Evolutionary conservation across 73 alveolate genomes (phyloP), one percentile per base, ranked within the genome.

Genomic region (Durusdinium trenchii): DNA sequence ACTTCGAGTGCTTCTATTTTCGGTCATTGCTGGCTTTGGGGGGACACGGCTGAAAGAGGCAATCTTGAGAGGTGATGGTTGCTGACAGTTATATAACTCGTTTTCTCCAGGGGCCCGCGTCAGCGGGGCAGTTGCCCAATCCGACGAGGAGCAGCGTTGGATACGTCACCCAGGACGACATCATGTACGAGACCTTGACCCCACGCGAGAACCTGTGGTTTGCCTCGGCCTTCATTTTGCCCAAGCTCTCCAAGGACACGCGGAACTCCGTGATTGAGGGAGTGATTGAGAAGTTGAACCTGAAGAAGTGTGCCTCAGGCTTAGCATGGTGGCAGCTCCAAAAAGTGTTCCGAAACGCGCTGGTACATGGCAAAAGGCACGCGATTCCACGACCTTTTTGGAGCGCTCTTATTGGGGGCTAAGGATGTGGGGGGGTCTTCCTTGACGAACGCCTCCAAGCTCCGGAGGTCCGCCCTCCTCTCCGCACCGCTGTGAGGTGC

Each of bases 161-260:
- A n/a, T 89, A 89, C n/a, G 96, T 89, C 61, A 89, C 96, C 86
- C 96, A 89, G 42, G 96, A 89, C 42, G 96, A 89, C 43, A 89
- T 89, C 96, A 89, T 89, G 96, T 89, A 89, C 54, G 96, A 89
- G 96, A 89, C 96, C 69, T 35, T 89, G 75, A 89, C 96, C 18
- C 96, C 96, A 0, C 96, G 96, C 28, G 96, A 89, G 96, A 89
- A 89, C 73, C 42, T 89, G 86, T 64, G 75, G 50, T 89, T 89
- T n/a, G 86, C 96, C 7, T 85, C 96, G 6, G 52, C 86, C 60
- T 89, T 89, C 96, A 89, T 89, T 16, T 35, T 89, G 75, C 96
- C 96, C 9, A 89, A 89, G 86, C 96, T 89, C 43, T 64, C 96
- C 42, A 89, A 67, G n/a, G 96, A 62, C 6, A 36, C 35, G 71